Evolutionary conservation across 2,329 filamentous ascomycete genomes (phyloP).

Genomic region (Didymella pomorum): DNA sequence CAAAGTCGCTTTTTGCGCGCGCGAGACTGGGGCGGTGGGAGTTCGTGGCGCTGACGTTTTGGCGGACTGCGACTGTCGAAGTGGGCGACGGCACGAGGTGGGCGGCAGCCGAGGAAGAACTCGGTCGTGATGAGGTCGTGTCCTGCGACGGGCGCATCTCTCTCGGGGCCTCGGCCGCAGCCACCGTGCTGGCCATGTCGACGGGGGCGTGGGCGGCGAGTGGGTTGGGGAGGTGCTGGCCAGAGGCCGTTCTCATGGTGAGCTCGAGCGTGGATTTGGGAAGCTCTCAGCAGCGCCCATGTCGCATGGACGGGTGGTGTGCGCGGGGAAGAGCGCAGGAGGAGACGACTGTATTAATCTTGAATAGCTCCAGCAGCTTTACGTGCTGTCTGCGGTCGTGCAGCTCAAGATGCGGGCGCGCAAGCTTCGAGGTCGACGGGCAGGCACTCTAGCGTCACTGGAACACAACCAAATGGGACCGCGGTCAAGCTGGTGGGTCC

Average conservation of each 20-base stretch:
- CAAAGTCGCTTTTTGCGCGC: slow-evolving; percentile 68
- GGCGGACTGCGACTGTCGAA: slow-evolving; percentile 59
- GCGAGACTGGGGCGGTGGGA: slow-evolving; percentile 52
- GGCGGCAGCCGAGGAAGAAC: slow-evolving; percentile 36
- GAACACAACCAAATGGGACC: background rate
- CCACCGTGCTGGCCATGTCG: slow-evolving; percentile 30
- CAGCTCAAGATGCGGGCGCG: slow-evolving; percentile 11
- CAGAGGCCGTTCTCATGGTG: slow-evolving; percentile 41
- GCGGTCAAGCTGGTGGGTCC: slow-evolving; percentile 6
- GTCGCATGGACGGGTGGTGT: slow-evolving; percentile 30
- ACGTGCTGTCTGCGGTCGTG: slow-evolving; percentile 2
- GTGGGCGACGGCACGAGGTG: slow-evolving; percentile 33
- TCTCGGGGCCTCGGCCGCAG: slow-evolving; percentile 23
- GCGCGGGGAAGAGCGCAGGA: slow-evolving; percentile 13
- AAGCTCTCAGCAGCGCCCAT: slow-evolving; percentile 42
- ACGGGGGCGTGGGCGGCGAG: slow-evolving; percentile 38
- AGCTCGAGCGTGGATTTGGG: slow-evolving; percentile 32
- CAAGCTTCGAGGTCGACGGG: slow-evolving; percentile 11
- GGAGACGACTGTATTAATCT: background rate
- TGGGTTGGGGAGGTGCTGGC: slow-evolving; percentile 21
- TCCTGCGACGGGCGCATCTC: slow-evolving; percentile 24
- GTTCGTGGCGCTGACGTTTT: slow-evolving; percentile 60
- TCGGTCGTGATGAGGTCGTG: slow-evolving; percentile 35
- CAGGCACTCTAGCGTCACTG: slow-evolving; percentile 4
- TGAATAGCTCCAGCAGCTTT: background rate